Evolutionary conservation across 805 yeast species (phyloP).

Genomic region (Saccharomycopsis schoenii): DNA sequence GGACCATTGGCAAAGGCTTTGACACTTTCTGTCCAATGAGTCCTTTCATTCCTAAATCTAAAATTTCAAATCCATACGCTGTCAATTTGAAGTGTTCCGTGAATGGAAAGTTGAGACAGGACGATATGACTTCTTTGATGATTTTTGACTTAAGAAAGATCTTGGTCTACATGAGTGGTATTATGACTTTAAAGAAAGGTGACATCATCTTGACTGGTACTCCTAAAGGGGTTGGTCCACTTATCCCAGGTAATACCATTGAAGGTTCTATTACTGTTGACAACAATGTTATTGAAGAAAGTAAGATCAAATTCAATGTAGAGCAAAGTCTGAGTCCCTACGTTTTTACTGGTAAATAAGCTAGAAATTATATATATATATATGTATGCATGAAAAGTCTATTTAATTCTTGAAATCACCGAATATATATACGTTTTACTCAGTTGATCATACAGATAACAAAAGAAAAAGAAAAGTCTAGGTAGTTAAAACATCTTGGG

Average conservation of each 20-base stretch:
- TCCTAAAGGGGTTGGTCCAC: slow-evolving; percentile 91
- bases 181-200: slow-evolving; percentile 86
- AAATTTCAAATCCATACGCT: slow-evolving; percentile 65
- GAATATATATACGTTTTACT: too few species aligned
- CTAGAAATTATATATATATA: neutral
- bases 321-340: slow-evolving; percentile 33
- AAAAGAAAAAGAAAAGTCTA: neutral
- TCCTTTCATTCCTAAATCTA: slow-evolving; percentile 50
- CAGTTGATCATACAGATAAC: too few species aligned
- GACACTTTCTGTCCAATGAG: slow-evolving; percentile 94
- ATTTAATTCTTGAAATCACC: too few species aligned
- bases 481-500: slow-evolving; percentile 22
- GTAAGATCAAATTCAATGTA: slow-evolving; percentile 40
- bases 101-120: slow-evolving; percentile 62
- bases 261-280: slow-evolving; percentile 51
- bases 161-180: slow-evolving; percentile 68
- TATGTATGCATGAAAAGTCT: neutral
- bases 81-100: slow-evolving; percentile 46
- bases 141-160: slow-evolving; percentile 77
- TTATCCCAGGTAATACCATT: slow-evolving; percentile 70
- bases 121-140: slow-evolving; percentile 75
- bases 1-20: slow-evolving; percentile 95
- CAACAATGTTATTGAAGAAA: slow-evolving; percentile 45
- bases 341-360: slow-evolving; percentile 2
- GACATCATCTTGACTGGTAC: slow-evolving; percentile 93